Percentiles rank a stretch among this genome's conserved stretches.
Evolutionary conservation across 208 protist genomes (phyloP).

Genomic region (Borovskyia barvae): DNA sequence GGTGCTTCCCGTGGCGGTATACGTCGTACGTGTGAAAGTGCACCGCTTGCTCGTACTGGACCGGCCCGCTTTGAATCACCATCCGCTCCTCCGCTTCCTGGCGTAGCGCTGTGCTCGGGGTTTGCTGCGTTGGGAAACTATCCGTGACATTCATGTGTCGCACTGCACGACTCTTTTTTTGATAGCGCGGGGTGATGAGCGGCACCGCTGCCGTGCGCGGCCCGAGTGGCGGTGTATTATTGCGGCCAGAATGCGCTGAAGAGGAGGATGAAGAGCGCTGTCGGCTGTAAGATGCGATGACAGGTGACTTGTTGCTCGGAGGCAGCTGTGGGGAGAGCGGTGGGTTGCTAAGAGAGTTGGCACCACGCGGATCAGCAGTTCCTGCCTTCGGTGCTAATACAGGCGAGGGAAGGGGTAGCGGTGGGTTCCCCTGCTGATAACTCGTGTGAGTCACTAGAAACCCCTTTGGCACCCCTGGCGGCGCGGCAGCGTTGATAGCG

Average conservation of each 20-base stretch:
- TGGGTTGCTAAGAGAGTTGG: not conserved
- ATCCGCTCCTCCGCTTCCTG: slow-evolving; percentile 67
- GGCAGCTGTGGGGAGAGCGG: slow-evolving; percentile 1
- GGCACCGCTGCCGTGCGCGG: slow-evolving; percentile 51
- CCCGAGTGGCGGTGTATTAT: slow-evolving; percentile 28
- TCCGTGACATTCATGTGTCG: slow-evolving; percentile 69
- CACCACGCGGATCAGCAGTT: slow-evolving; percentile 1
- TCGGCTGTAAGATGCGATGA: not conserved
- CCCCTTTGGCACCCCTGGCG: not conserved
- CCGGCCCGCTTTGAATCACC: slow-evolving; percentile 55
- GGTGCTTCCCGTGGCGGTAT: slow-evolving; percentile 68
- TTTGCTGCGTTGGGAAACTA: slow-evolving; percentile 33
- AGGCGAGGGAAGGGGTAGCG: slow-evolving; percentile 6
- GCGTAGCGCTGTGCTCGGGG: slow-evolving; percentile 42
- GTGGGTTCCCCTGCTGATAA: slow-evolving; percentile 18
- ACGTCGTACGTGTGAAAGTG: slow-evolving; percentile 88
- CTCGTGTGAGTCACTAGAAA: slow-evolving; percentile 35
- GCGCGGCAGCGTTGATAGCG: not conserved
- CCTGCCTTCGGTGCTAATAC: slow-evolving; percentile 9
- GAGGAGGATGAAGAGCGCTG: slow-evolving; percentile 11
- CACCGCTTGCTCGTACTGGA: slow-evolving; percentile 64
- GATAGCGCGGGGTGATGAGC: slow-evolving; percentile 79
- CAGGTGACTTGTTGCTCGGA: not conserved
- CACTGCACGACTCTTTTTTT: slow-evolving; percentile 60
- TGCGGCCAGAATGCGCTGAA: slow-evolving; percentile 3